Conservation (phyloP, 768 basidiomycete genomes). For the Phanerochaete carnosa region DNA sequence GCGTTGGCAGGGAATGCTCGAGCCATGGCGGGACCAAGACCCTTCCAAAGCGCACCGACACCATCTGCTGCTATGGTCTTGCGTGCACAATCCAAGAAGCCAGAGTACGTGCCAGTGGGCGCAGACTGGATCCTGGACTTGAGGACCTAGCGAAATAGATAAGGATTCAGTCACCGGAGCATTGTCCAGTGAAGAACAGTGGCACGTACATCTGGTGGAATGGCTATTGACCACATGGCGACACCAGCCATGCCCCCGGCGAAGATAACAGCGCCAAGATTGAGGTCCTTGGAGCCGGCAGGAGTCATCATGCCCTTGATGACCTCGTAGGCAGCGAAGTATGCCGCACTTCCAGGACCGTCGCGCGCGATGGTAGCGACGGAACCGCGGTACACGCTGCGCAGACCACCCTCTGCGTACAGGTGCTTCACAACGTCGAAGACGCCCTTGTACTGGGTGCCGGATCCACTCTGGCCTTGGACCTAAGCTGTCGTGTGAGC, state of each 20-base stretch:
- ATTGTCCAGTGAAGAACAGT: not conserved
- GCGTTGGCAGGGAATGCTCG: conserved; percentile 97
- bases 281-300: conserved; percentile 72
- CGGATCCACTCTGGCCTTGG: conserved; percentile 91
- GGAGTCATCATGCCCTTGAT: conserved; percentile 87
- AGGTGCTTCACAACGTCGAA: conserved; percentile 86
- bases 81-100: conserved; percentile 86
- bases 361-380: conserved; percentile 92
- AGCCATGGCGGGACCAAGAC: conserved; percentile 96
- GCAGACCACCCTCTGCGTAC: conserved; percentile 90
- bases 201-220: conserved; percentile 86
- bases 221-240: conserved; percentile 97
- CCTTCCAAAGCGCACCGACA: conserved; percentile 87
- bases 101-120: conserved; percentile 95
- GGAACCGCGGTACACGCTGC: conserved; percentile 90
- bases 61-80: conserved; percentile 93
- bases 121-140: conserved; percentile 97
- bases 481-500: conserved; percentile 43
- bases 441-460: conserved; percentile 82
- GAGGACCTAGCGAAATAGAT: conserved; percentile 58
- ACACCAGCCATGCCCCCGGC: conserved; percentile 95
- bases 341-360: conserved; percentile 96
- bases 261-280: conserved; percentile 81
- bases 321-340: conserved; percentile 96
- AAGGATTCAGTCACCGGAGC: not conserved